A percentile compares a stretch with the other conserved stretches of the same genome.
Evolutionary conservation across 225 moss, liverwort and hornwort genomes (phyloP).

Genomic region (Ulota crispa): DNA sequence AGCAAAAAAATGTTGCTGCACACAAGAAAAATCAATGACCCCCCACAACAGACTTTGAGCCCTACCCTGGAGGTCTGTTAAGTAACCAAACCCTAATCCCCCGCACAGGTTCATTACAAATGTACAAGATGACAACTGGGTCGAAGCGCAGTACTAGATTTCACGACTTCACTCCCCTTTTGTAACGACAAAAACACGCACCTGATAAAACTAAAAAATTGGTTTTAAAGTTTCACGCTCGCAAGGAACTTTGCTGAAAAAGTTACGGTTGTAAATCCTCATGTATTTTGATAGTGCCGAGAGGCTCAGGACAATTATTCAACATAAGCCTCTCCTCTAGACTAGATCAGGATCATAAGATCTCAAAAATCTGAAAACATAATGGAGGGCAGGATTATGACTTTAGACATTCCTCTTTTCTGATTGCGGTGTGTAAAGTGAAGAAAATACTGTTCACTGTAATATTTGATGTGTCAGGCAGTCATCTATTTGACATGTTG

Average conservation of each 20-base stretch:
- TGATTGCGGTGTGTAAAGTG: background rate
- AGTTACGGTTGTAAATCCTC: too few relatives aligned
- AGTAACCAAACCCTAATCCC: background rate
- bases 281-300: background rate
- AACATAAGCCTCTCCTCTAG: background rate
- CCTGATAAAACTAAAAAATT: too few relatives aligned
- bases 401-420: background rate
- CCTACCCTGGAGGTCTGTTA: background rate
- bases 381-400: background rate
- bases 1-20: conserved; percentile 84
- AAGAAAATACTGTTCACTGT: background rate
- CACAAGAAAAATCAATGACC: background rate
- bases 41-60: background rate
- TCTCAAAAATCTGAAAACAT: background rate
- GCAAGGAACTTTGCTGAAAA: too few relatives aligned
- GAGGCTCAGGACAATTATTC: background rate
- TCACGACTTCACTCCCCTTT: too few relatives aligned
- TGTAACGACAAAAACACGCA: too few relatives aligned
- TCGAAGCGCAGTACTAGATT: too few relatives aligned
- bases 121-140: background rate
- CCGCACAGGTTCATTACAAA: background rate
- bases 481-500: too few relatives aligned
- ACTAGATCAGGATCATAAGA: background rate
- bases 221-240: too few relatives aligned
- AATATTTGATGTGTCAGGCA: background rate